These are phyloP conservation scores for Penicillium sclerotigenum DNA, from an alignment of 2,329 filamentous ascomycete genomes.

Conservation along the genomic window DNA sequence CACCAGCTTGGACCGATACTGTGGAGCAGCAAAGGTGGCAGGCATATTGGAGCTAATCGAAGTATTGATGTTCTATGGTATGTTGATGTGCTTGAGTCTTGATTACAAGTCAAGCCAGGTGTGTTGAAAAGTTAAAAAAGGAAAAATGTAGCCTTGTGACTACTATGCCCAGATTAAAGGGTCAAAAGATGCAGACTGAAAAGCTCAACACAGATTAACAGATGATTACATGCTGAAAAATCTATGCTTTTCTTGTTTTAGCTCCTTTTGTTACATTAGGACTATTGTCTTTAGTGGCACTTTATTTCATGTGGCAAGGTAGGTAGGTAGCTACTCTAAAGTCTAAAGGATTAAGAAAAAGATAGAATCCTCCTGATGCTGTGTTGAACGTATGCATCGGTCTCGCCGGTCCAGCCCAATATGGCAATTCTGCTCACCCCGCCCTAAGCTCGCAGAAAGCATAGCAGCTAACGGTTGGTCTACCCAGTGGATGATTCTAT, in stretches of 20 bases:
- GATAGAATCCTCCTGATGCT: neutral
- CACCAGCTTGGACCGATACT: too few species aligned
- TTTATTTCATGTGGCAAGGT: neutral
- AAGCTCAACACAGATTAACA: neutral
- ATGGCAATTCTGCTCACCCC: neutral
- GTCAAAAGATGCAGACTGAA: neutral
- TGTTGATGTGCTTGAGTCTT: neutral
- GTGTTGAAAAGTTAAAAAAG: neutral
- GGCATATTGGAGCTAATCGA: neutral
- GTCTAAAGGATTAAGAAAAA: neutral
- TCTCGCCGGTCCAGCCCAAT: neutral
- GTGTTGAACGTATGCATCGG: neutral
- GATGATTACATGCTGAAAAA: neutral
- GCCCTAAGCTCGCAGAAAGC: neutral
- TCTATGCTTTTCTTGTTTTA: neutral
- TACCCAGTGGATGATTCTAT: neutral
- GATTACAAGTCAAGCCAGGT: neutral
- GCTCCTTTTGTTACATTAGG: too few species aligned
- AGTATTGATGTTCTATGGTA: neutral
- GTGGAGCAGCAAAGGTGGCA: neutral
- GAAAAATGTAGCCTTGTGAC: too few species aligned
- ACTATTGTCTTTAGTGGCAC: too few species aligned
- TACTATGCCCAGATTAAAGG: neutral
- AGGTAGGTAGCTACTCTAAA: neutral
- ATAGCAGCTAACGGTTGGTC: neutral